Conservation (phyloP, 2,329 filamentous ascomycete species). For the Diaporthe citri region DNA sequence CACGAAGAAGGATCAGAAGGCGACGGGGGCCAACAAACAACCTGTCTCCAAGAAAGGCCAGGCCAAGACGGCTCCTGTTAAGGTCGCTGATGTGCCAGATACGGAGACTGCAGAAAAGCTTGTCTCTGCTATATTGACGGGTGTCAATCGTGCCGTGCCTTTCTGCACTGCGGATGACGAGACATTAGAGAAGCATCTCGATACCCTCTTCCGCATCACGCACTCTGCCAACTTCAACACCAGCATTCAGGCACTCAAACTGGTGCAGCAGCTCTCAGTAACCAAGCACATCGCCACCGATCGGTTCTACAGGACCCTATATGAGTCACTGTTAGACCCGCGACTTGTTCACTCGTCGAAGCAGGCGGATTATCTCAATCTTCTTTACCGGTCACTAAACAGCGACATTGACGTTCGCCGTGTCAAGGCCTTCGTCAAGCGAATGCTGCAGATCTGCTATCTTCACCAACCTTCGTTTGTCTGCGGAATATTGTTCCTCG, state of each 20-base stretch:
- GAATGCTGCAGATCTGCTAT: slow-evolving; percentile 87
- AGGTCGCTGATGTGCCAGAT: slow-evolving; percentile 57
- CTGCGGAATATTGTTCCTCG: slow-evolving; percentile 91
- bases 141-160: slow-evolving; percentile 95
- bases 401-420: slow-evolving; percentile 90
- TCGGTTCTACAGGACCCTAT: slow-evolving; percentile 93
- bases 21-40: slow-evolving; percentile 50
- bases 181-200: slow-evolving; percentile 87
- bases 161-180: slow-evolving; percentile 87
- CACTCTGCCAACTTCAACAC: slow-evolving; percentile 99
- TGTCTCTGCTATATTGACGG: slow-evolving; percentile 89
- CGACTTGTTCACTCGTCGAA: slow-evolving; percentile 92
- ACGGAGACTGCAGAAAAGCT: slow-evolving; percentile 90
- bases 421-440: slow-evolving; percentile 95
- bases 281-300: slow-evolving; percentile 86
- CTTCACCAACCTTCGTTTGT: slow-evolving; percentile 94
- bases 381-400: slow-evolving; percentile 90
- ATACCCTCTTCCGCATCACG: slow-evolving; percentile 94
- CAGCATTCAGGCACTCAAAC: slow-evolving; percentile 91
- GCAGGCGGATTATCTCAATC: slow-evolving; percentile 93
- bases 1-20: slow-evolving; percentile 53
- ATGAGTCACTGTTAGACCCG: slow-evolving; percentile 93
- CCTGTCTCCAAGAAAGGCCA: slow-evolving; percentile 48
- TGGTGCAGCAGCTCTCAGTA: slow-evolving; percentile 92
- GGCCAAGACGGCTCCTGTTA: slow-evolving; percentile 46